Evolutionary conservation across 2,329 filamentous ascomycete genomes (phyloP).

Genomic region (Ceratocystis lukuohia): DNA sequence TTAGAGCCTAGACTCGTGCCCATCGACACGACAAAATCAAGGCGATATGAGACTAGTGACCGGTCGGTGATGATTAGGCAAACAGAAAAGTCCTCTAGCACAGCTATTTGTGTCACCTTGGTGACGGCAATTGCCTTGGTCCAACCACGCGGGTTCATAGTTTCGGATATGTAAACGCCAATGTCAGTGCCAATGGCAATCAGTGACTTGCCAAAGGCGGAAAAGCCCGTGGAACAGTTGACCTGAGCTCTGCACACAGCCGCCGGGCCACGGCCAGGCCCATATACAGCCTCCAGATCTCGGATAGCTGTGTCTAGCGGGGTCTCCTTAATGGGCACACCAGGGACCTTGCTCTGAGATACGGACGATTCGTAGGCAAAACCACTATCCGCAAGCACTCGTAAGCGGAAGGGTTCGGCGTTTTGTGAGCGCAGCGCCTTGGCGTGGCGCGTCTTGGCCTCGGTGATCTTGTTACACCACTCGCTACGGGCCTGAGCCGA

Average conservation of each 20-base stretch:
- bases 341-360: slow-evolving; percentile 43
- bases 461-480: slow-evolving; percentile 88
- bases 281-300: slow-evolving; percentile 71
- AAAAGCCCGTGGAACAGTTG: slow-evolving; percentile 87
- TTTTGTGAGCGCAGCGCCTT: slow-evolving; percentile 81
- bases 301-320: slow-evolving; percentile 82
- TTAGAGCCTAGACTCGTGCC: slow-evolving; percentile 41
- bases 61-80: slow-evolving; percentile 87
- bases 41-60: slow-evolving; percentile 79
- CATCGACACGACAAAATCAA: slow-evolving; percentile 65
- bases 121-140: slow-evolving; percentile 61
- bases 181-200: slow-evolving; percentile 91
- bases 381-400: slow-evolving; percentile 81
- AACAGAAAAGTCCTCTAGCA: slow-evolving; percentile 89
- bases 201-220: slow-evolving; percentile 69
- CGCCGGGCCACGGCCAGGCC: slow-evolving; percentile 52
- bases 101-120: slow-evolving; percentile 80
- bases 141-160: slow-evolving; percentile 84
- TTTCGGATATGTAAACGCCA: slow-evolving; percentile 81
- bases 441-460: slow-evolving; percentile 89
- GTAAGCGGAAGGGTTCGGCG: slow-evolving; percentile 84
- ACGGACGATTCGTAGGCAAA: slow-evolving; percentile 65
- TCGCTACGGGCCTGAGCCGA: slow-evolving; percentile 62
- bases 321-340: slow-evolving; percentile 74
- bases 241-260: slow-evolving; percentile 76